phyloP scores from a whole-genome alignment of 176 grass and related monocot genomes.

The Luzula sylvatica region DNA sequence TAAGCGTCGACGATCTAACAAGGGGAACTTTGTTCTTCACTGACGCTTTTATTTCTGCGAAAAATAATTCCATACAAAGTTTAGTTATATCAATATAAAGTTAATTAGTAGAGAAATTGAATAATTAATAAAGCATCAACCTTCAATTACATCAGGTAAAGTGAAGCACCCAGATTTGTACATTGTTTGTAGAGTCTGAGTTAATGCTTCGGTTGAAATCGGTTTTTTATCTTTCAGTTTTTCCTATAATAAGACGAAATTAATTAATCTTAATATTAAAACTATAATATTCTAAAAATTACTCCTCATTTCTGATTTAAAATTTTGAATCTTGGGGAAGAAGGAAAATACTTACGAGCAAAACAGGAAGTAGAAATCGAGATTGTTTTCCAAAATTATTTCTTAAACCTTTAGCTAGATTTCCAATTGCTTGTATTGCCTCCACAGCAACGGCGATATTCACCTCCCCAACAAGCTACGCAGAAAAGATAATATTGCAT shows the following conservation, averaged over 20 bases:
- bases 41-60: slow-evolving; percentile 69
- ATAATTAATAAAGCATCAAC: slow-evolving; percentile 38
- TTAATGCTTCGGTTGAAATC: slow-evolving; percentile 55
- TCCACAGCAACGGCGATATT: slow-evolving; percentile 96
- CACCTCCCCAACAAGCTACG: slow-evolving; percentile 85
- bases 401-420: slow-evolving; percentile 85
- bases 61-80: background rate
- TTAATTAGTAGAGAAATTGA: too few relatives aligned
- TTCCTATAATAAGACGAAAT: slow-evolving; percentile 38
- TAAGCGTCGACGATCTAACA: slow-evolving; percentile 74
- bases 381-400: slow-evolving; percentile 80
- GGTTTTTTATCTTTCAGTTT: slow-evolving; percentile 97
- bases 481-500: slow-evolving; percentile 10
- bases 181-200: slow-evolving; percentile 74
- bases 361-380: slow-evolving; percentile 64
- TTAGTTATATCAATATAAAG: background rate
- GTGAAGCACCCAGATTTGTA: slow-evolving; percentile 86
- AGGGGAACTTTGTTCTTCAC: slow-evolving; percentile 98
- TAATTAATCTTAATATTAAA: too few relatives aligned
- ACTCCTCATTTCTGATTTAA: too few relatives aligned
- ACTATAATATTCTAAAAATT: background rate
- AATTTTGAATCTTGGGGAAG: background rate
- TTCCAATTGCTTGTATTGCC: slow-evolving; percentile 83
- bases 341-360: slow-evolving; percentile 69
- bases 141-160: slow-evolving; percentile 82